Base-by-base conservation (phyloP, 306 rosid genomes). In the Begonia loranthoides region DNA sequence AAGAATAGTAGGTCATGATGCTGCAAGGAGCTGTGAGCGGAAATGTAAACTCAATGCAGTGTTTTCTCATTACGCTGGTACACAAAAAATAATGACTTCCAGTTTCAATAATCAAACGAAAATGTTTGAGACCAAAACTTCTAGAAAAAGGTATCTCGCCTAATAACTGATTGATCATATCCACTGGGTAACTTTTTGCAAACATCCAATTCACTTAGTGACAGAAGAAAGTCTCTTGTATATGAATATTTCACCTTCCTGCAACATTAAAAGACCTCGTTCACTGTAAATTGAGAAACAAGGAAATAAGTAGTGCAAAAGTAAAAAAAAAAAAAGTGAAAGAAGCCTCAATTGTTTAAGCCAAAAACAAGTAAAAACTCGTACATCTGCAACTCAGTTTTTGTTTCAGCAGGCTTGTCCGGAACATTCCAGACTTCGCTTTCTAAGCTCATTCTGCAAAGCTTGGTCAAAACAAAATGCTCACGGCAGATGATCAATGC, bases 131-230 rank as follows among this genome's bases (percentile, higher is more conserved):
- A 28, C 36, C 36, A 28, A 28, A 5, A 28, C 6, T 28, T 28
- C 5, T 7, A 28, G 8, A 28, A 28, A 28, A 28, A 28, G 36
- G 36, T 4, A 28, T 36, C 67, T 56, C 69, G 86, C 99, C 94
- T 77, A 22, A 80, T 14, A 68, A 86, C 61, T 56, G 94, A 78
- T 65, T 21, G 87, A 62, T 92, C 94, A 66, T 83, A 73, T 50
- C 81, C 87, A 56, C 70, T 65, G 4, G 99, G 99, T 41, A 92
- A 61, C 69, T 76, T 77, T 62, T 72, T 63, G 87, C 99, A 87
- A 22, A 49, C 51, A 52, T 87, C 96, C 75, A 83, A 77, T 54
- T 74, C 84, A 44, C 89, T 79, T 8, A 92, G 45, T 2, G 99
- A 92, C 49, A 92, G 51, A 11, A 92, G 72, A 66, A 87, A 92